Evolutionary conservation across 2,329 filamentous ascomycete genomes (phyloP).

Genomic region (Talaromyces sp.): DNA sequence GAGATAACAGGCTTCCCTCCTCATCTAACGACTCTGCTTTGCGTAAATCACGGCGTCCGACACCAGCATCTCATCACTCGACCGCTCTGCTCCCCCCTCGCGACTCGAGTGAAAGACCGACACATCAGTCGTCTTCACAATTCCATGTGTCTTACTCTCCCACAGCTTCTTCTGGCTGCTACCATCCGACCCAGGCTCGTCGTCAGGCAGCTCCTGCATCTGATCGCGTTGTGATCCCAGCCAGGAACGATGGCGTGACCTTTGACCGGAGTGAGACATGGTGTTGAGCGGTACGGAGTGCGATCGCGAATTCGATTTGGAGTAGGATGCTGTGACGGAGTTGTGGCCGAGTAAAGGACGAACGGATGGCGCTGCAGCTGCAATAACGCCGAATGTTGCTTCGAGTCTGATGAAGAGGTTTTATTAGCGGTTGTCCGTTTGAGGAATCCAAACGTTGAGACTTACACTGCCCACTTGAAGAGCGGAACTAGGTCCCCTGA

Average conservation of each 20-base stretch:
- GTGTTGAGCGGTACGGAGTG: constrained; percentile 11
- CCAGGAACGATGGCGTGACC: constrained; percentile 1
- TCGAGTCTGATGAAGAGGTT: background rate
- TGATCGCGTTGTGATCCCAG: constrained; percentile 5
- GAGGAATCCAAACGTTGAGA: background rate
- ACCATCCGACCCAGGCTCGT: background rate
- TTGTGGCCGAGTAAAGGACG: constrained; percentile 11
- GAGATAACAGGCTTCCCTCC: background rate
- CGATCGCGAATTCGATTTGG: constrained; percentile 7
- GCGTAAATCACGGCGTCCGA: background rate
- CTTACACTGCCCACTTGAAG: constrained; percentile 16
- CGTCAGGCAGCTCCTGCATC: constrained; percentile 5
- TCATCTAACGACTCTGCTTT: background rate
- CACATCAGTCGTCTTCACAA: constrained; percentile 13
- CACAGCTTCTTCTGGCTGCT: constrained; percentile 9
- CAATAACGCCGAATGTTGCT: constrained; percentile 12
- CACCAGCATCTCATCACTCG: constrained; percentile 9
- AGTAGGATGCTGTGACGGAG: constrained; percentile 4
- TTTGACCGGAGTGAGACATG: constrained; percentile 1
- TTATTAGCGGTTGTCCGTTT: background rate
- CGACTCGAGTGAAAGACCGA: constrained; percentile 6
- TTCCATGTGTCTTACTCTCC: background rate
- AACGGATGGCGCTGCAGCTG: background rate
- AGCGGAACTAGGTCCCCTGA: constrained; percentile 11
- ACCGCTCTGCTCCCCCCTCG: background rate